A percentile compares a stretch with the other conserved stretches of the same genome.
These are phyloP conservation scores for Lipomyces starkeyi DNA, from an alignment of 805 yeast species.

Conservation along the genomic window DNA sequence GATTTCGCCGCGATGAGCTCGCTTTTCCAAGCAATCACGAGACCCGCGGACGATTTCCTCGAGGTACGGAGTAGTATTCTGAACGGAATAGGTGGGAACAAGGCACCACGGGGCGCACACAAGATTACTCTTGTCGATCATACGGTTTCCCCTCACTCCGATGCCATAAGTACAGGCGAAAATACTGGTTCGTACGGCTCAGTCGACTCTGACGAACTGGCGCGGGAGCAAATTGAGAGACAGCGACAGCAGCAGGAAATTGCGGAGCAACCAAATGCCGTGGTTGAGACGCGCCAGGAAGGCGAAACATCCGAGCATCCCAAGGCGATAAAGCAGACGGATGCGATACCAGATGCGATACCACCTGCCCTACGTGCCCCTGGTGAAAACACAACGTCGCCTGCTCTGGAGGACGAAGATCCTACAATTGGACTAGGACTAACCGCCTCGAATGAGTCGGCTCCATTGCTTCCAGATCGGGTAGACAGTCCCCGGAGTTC, in stretches of 20 bases:
- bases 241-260: slow-evolving; percentile 5
- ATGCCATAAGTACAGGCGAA: slow-evolving; percentile 3
- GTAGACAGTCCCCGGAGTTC: slow-evolving; percentile 5
- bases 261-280: slow-evolving; percentile 20
- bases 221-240: not conserved
- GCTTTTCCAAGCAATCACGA: slow-evolving; percentile 33
- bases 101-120: slow-evolving; percentile 14
- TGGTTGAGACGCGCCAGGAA: not conserved
- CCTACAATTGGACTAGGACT: slow-evolving; percentile 2
- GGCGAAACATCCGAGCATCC: not conserved
- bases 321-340: not conserved
- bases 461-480: slow-evolving; percentile 18
- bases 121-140: slow-evolving; percentile 26
- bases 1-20: slow-evolving; percentile 20
- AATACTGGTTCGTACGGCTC: slow-evolving; percentile 5
- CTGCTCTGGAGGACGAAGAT: slow-evolving; percentile 4
- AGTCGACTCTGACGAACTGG: slow-evolving; percentile 5
- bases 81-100: slow-evolving; percentile 4
- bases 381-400: not conserved
- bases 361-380: not conserved
- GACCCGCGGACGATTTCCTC: slow-evolving; percentile 35
- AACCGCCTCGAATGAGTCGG: slow-evolving; percentile 16
- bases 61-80: slow-evolving; percentile 21
- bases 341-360: not conserved
- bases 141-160: slow-evolving; percentile 1